phyloP scores from a whole-genome alignment of 1,284 basidiomycete genomes.

The Agaricales sp. region DNA sequence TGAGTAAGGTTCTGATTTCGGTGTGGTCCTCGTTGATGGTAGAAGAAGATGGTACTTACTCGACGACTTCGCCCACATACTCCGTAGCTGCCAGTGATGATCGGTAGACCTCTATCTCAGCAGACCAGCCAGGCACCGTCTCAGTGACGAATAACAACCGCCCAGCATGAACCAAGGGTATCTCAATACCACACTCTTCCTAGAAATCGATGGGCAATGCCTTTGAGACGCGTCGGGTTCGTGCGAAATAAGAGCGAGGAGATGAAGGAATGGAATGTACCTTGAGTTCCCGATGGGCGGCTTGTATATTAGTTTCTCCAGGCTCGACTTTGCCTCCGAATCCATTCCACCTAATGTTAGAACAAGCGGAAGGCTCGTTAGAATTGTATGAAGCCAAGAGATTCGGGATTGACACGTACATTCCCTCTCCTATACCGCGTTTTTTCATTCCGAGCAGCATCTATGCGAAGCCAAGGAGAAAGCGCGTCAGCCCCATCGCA shows the following conservation, averaged over 20 bases:
- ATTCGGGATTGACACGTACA: not conserved
- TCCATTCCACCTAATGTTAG: constrained; percentile 33
- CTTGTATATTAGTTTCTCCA: constrained; percentile 28
- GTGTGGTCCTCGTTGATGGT: too few species aligned
- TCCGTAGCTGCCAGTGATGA: not conserved
- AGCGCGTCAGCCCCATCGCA: not conserved
- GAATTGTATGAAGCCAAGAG: not conserved
- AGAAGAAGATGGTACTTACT: too few species aligned
- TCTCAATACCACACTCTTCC: not conserved
- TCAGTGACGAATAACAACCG: not conserved
- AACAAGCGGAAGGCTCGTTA: not conserved
- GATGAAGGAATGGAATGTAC: constrained; percentile 14
- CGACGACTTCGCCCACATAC: not conserved
- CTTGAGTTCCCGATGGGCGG: constrained; percentile 32
- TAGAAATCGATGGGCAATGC: not conserved
- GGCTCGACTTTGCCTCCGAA: constrained; percentile 41
- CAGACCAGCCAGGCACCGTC: not conserved
- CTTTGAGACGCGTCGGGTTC: too few species aligned
- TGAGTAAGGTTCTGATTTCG: not conserved
- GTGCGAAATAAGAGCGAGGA: not conserved
- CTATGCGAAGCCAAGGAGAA: not conserved
- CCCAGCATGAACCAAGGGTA: not conserved
- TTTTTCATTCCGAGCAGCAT: not conserved
- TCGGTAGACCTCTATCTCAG: not conserved
- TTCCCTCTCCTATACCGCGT: not conserved